phyloP scores from a whole-genome alignment of 1,284 basidiomycete genomes.

The Apiotrichum veenhuisii region DNA sequence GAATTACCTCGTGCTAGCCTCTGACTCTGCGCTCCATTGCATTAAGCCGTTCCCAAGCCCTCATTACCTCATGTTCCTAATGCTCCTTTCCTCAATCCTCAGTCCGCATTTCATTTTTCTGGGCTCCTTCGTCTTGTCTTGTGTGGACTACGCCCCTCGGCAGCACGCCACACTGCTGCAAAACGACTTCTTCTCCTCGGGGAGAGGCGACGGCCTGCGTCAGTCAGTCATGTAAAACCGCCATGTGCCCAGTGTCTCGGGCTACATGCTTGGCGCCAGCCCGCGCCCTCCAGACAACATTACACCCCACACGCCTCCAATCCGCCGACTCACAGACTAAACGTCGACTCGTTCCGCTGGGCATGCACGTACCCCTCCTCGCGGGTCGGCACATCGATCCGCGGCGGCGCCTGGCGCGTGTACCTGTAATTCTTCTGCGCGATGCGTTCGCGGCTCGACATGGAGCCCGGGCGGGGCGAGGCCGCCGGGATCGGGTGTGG shows the following conservation, averaged over 20 bases:
- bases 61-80: too few species aligned
- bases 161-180: background rate
- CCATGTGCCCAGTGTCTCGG: background rate
- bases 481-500: too few species aligned
- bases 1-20: too few species aligned
- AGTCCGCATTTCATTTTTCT: too few species aligned
- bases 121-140: background rate
- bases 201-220: constrained; percentile 1
- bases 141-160: background rate
- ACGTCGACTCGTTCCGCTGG: constrained; percentile 4
- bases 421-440: background rate
- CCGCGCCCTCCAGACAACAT: too few species aligned
- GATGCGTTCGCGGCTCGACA: background rate
- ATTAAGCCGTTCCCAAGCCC: too few species aligned
- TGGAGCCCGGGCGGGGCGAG: too few species aligned
- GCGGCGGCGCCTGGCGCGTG: background rate
- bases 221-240: background rate
- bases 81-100: too few species aligned
- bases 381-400: background rate
- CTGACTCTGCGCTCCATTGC: too few species aligned
- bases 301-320: too few species aligned
- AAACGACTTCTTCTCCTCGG: background rate
- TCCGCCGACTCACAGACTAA: background rate
- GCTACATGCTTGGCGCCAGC: too few species aligned
- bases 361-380: background rate